Conservation (phyloP, 2,329 filamentous ascomycete genomes). For the Chaetomiaceae sp. region DNA sequence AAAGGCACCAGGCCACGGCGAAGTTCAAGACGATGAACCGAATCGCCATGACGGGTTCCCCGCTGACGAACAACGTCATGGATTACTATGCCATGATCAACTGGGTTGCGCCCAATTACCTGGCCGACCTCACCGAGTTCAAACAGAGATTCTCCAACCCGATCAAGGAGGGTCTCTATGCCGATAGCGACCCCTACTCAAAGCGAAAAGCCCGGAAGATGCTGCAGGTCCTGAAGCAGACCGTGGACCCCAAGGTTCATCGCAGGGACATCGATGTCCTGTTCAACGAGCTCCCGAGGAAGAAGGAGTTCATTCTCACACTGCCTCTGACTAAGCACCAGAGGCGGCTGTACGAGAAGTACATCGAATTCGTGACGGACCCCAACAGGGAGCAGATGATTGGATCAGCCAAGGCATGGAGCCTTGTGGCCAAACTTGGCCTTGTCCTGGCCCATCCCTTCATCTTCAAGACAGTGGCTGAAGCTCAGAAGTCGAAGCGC, state of each 20-base stretch:
- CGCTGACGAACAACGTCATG: conserved; percentile 74
- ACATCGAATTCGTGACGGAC: conserved; percentile 31
- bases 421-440: conserved; percentile 41
- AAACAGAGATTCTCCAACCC: conserved; percentile 63
- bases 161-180: conserved; percentile 67
- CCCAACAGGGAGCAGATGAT: conserved; percentile 6
- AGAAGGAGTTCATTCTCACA: conserved; percentile 77
- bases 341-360: conserved; percentile 53
- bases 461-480: conserved; percentile 38
- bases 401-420: conserved; percentile 28
- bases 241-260: conserved; percentile 73
- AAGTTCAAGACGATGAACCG: conserved; percentile 64
- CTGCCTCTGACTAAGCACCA: conserved; percentile 67
- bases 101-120: conserved; percentile 76
- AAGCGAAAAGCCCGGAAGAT: conserved; percentile 59
- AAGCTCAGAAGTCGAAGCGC: conserved; percentile 12
- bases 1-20: conserved; percentile 49
- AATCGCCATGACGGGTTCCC: conserved; percentile 83
- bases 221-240: conserved; percentile 65
- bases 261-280: conserved; percentile 65
- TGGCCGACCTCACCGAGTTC: conserved; percentile 68
- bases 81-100: conserved; percentile 87
- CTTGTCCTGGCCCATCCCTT: conserved; percentile 51
- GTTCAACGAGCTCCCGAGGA: conserved; percentile 63
- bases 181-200: conserved; percentile 55